Evolutionary conservation across 208 protist species (phyloP).

Genomic region (Endotrypanum monterogeii): DNA sequence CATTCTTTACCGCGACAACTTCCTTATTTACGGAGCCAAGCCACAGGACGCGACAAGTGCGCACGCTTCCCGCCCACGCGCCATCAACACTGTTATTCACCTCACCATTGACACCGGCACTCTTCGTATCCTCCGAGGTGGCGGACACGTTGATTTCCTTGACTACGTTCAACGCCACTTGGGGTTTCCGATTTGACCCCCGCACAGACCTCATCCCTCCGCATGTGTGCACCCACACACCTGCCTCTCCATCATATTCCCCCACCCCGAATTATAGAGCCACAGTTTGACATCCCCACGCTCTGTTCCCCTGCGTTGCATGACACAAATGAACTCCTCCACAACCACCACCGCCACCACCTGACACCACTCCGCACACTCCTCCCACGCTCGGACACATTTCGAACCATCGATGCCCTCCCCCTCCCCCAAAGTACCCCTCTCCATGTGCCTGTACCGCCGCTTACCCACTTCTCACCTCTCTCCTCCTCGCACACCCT

Average conservation of each 20-base stretch:
- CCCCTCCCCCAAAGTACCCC: too few relatives aligned
- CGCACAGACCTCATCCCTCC: too few relatives aligned
- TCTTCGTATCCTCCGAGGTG: constrained; percentile 55
- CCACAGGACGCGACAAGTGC: neutral
- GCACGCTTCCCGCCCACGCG: neutral
- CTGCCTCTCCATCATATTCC: too few relatives aligned
- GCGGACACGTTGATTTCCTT: constrained; percentile 72
- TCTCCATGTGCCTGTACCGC: too few relatives aligned
- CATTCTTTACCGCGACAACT: constrained; percentile 9
- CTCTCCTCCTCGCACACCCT: neutral
- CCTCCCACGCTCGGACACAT: too few relatives aligned
- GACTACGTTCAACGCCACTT: constrained; percentile 70
- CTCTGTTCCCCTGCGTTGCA: too few relatives aligned
- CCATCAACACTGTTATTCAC: constrained; percentile 31
- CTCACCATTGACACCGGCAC: constrained; percentile 68
- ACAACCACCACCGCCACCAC: neutral
- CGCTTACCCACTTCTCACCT: neutral
- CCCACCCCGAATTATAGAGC: too few relatives aligned
- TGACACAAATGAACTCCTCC: too few relatives aligned
- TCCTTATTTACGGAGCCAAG: constrained; percentile 8
- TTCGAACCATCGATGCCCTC: too few relatives aligned
- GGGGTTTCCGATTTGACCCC: constrained; percentile 14
- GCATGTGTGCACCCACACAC: neutral
- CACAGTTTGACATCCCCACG: too few relatives aligned
- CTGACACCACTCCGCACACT: too few relatives aligned